Conservation (phyloP, 805 yeast genomes). For the Candida incommunis region DNA sequence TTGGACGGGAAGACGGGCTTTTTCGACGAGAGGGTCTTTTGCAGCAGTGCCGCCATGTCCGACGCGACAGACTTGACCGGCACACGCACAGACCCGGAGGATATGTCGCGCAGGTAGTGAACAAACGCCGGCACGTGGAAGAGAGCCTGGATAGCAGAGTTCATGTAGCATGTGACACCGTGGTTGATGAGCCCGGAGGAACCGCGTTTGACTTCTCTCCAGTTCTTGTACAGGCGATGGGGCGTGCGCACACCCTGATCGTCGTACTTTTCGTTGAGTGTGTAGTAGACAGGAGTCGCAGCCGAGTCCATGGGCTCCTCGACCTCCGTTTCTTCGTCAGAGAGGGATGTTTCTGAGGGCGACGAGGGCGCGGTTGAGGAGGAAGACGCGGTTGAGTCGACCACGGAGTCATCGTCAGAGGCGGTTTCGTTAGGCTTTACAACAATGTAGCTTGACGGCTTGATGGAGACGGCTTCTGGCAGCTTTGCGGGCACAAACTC, state of each 20-base stretch:
- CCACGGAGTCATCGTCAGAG: neutral
- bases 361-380: neutral
- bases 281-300: conserved; percentile 30
- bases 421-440: conserved; percentile 12
- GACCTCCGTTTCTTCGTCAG: conserved; percentile 3
- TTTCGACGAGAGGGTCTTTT: conserved; percentile 14
- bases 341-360: neutral
- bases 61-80: conserved; percentile 15
- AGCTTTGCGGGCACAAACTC: conserved; percentile 45
- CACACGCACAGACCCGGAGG: conserved; percentile 32
- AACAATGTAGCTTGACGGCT: conserved; percentile 37
- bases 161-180: conserved; percentile 95
- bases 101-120: conserved; percentile 61
- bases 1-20: conserved; percentile 57
- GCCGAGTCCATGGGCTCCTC: conserved; percentile 3
- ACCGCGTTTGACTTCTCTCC: conserved; percentile 31
- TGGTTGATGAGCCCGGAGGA: conserved; percentile 72
- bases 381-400: neutral
- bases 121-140: conserved; percentile 84
- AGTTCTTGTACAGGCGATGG: conserved; percentile 49
- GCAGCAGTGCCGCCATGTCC: conserved; percentile 19
- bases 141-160: conserved; percentile 85
- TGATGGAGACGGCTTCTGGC: conserved; percentile 33
- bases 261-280: conserved; percentile 37
- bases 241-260: conserved; percentile 56